Conservation (phyloP, 768 basidiomycete genomes). For the Tylopilus cervinicoccineus region DNA sequence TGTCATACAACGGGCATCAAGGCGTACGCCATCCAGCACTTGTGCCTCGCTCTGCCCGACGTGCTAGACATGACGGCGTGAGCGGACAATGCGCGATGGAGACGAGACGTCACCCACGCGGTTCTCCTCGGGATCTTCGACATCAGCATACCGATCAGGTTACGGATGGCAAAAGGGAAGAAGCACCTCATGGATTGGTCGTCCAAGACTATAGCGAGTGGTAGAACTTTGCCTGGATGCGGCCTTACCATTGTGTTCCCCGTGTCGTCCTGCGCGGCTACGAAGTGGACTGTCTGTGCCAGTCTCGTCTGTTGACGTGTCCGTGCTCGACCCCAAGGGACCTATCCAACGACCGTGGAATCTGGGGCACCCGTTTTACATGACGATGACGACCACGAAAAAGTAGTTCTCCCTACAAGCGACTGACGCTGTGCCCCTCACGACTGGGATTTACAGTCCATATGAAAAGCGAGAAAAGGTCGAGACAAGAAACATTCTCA, state of each 20-base stretch:
- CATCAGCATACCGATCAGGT: conserved; percentile 5
- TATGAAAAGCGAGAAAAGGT: conserved; percentile 9
- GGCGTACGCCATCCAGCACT: not conserved
- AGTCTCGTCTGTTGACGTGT: not conserved
- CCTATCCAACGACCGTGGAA: conserved; percentile 8
- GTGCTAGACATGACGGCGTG: conserved; percentile 12
- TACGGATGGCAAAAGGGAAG: conserved; percentile 12
- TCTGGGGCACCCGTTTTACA: conserved; percentile 4
- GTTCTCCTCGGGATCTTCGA: conserved; percentile 10
- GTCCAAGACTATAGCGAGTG: conserved; percentile 8
- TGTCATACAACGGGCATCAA: conserved; percentile 6
- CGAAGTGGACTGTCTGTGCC: not conserved
- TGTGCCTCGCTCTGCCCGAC: conserved; percentile 5
- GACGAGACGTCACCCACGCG: conserved; percentile 6
- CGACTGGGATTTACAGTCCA: conserved; percentile 5
- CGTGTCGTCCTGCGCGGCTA: conserved; percentile 4
- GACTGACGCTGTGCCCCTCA: conserved; percentile 1
- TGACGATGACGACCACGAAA: not conserved
- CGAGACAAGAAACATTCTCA: conserved; percentile 1
- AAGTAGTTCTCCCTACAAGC: not conserved
- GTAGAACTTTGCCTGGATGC: conserved; percentile 9
- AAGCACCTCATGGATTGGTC: conserved; percentile 8
- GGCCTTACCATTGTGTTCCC: conserved; percentile 3
- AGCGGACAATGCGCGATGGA: conserved; percentile 1
- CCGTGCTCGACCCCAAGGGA: not conserved